Evolutionary conservation across 495 filamentous ascomycete species (phyloP), one percentile per base, ranked within the genome.

Genomic region (Penicillium canescens): DNA sequence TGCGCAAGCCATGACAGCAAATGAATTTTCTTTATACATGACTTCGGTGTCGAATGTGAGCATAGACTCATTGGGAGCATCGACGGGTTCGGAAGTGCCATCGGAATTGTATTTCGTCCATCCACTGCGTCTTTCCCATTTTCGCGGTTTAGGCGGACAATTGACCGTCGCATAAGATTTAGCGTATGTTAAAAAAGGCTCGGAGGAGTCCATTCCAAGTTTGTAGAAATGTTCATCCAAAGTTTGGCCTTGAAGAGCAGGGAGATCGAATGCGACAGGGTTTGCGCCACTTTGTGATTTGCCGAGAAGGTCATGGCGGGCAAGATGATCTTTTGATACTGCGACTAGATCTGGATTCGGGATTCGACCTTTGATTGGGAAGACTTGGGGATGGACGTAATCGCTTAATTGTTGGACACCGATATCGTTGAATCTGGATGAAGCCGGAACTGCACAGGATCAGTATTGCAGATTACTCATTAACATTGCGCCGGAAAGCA

Each of bases 11-110:
- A 99, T 98, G 37, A 95, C 89, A 6, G 94, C 92, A 70, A 88
- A 98, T 0, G 87, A 83, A 61, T 86, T 90, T 62, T 92, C 83
- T 61, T 95, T 96, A 76, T 86, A 99, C 86, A 99, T 87, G 42
- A 97, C 92, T 71, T 99, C 94, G 11, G 91, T 94, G 70, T 99
- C 94, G 65, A 99, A 99, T 26, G 86, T 89, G 37, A 99, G 71
- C 82, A 91, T 85, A 20, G 85, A 71, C 57, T 92, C 92, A 37
- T 91, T 73, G 0, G 94, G 94, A 8, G 83, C 83, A 54, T 87
- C 85, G 14, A 96, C 86, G 0, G 77, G 68, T 59, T 92, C 87
- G 42, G 76, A 77, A 7, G 75, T 80, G 11, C 91, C 91, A 69
- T 96, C 88, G 6, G 63, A 43, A 53, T 86, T 73, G 66, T 99